Percentiles rank a stretch among this genome's conserved stretches.
These are phyloP conservation scores for Xylaria sp. DNA, from an alignment of 2,329 filamentous ascomycete genomes.

Conservation along the genomic window DNA sequence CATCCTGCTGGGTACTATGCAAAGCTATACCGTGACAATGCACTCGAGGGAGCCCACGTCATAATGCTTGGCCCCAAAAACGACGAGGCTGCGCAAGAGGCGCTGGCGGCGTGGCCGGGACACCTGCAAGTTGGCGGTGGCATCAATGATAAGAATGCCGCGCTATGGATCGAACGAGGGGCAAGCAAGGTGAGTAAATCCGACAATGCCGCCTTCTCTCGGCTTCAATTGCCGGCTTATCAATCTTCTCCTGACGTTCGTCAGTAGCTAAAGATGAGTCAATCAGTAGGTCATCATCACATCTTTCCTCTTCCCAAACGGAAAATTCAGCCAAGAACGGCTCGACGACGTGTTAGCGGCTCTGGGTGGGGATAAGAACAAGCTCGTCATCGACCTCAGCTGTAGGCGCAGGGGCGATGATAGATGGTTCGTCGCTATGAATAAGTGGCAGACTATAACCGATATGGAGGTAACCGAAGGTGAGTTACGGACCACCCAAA, in stretches of 20 bases:
- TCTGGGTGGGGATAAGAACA: conserved; percentile 75
- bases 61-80: conserved; percentile 96
- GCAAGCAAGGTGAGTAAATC: conserved; percentile 76
- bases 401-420: conserved; percentile 75
- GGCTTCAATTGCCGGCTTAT: too few relatives aligned
- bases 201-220: neutral
- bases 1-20: conserved; percentile 84
- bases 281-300: conserved; percentile 87
- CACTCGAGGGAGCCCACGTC: conserved; percentile 82
- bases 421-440: conserved; percentile 96
- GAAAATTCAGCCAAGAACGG: conserved; percentile 77
- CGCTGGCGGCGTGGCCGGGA: conserved; percentile 77
- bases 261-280: neutral
- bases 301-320: conserved; percentile 88
- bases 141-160: conserved; percentile 84
- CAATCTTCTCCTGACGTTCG: too few relatives aligned
- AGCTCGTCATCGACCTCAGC: conserved; percentile 93
- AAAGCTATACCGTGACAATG: conserved; percentile 76
- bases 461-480: conserved; percentile 93
- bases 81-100: conserved; percentile 76
- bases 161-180: conserved; percentile 83
- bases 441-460: conserved; percentile 98
- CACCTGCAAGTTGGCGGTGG: conserved; percentile 93
- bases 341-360: conserved; percentile 75
- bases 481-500: conserved; percentile 45